phyloP scores from a whole-genome alignment of 164 flowering plant genomes.

The Vitis rupestris region DNA sequence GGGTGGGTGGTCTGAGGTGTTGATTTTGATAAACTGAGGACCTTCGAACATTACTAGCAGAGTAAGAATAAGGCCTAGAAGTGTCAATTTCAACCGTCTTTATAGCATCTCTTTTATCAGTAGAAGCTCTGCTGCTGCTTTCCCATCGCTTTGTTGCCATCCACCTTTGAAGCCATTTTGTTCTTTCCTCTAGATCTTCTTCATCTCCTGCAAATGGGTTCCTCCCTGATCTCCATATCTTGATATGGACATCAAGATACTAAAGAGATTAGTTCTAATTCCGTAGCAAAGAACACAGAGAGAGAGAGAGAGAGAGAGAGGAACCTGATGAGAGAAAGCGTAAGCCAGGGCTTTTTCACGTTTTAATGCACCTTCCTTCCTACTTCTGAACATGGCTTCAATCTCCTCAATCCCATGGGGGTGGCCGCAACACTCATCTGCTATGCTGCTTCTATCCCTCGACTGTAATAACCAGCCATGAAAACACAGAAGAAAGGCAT shows the following conservation, averaged over 20 bases:
- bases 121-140: conserved; percentile 42
- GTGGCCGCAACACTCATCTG: conserved; percentile 56
- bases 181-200: conserved; percentile 42
- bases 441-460: conserved; percentile 46
- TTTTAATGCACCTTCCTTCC: conserved; percentile 51
- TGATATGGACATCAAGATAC: conserved; percentile 2
- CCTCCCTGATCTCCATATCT: conserved; percentile 50
- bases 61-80: conserved; percentile 39
- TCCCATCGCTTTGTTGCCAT: conserved; percentile 68
- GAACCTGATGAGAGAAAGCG: conserved; percentile 76
- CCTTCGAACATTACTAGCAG: conserved; percentile 22
- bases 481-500: neutral
- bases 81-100: conserved; percentile 69
- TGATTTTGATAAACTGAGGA: conserved; percentile 3
- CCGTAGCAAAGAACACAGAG: neutral
- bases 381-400: conserved; percentile 49
- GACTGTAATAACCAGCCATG: conserved; percentile 28
- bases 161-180: conserved; percentile 64
- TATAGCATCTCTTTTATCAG: conserved; percentile 44
- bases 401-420: conserved; percentile 53
- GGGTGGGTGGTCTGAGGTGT: conserved; percentile 8
- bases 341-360: conserved; percentile 53
- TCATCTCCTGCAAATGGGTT: conserved; percentile 41
- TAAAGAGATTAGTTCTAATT: neutral
- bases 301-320: neutral